phyloP scores from a whole-genome alignment of 495 filamentous ascomycete genomes.

The Xylaria sp. region DNA sequence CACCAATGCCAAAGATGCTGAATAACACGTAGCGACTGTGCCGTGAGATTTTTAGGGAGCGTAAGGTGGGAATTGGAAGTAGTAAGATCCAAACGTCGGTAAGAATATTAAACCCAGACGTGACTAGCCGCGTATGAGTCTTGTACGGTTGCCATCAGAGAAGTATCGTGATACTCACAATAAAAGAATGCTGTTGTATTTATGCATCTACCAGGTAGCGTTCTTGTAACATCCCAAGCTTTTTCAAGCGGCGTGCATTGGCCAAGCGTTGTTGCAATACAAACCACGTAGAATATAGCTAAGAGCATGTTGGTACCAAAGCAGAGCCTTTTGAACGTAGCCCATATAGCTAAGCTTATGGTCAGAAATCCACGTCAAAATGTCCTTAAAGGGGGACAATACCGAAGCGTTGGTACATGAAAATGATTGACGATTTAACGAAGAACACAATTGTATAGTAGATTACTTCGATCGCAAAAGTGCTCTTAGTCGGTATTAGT shows the following conservation, averaged over 20 bases:
- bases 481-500: slow-evolving; percentile 32
- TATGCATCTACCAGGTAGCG: slow-evolving; percentile 50
- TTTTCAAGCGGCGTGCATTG: slow-evolving; percentile 55
- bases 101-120: slow-evolving; percentile 58
- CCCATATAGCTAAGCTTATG: slow-evolving; percentile 34
- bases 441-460: slow-evolving; percentile 50
- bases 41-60: slow-evolving; percentile 44
- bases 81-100: slow-evolving; percentile 60
- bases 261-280: slow-evolving; percentile 45
- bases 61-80: slow-evolving; percentile 57
- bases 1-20: slow-evolving; percentile 57
- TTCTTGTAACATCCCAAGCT: slow-evolving; percentile 54
- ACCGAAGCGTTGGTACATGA: slow-evolving; percentile 59
- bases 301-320: slow-evolving; percentile 47
- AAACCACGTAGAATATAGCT: slow-evolving; percentile 45
- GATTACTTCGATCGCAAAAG: slow-evolving; percentile 51
- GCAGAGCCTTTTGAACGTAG: slow-evolving; percentile 42
- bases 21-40: slow-evolving; percentile 53
- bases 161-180: slow-evolving; percentile 38
- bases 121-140: slow-evolving; percentile 41
- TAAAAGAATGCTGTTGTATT: slow-evolving; percentile 59
- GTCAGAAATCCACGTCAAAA: slow-evolving; percentile 11
- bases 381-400: slow-evolving; percentile 14
- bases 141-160: too few relatives aligned
- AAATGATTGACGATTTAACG: slow-evolving; percentile 57